Evolutionary conservation across 2,329 filamentous ascomycete genomes (phyloP).

Genomic region (Exophiala mesophila): DNA sequence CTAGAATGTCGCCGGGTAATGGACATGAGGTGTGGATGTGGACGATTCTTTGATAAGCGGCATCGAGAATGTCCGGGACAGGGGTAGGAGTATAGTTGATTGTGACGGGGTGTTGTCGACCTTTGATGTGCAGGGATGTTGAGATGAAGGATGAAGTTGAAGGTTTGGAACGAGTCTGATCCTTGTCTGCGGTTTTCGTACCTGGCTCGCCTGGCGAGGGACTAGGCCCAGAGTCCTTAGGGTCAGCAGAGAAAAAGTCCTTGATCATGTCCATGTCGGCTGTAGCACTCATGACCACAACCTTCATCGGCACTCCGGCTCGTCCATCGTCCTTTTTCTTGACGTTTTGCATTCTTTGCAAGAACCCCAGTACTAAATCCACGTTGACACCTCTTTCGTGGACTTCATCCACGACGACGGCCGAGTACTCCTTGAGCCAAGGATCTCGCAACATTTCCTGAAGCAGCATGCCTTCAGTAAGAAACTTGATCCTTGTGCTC

Average conservation of each 20-base stretch:
- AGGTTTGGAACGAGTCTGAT: background rate
- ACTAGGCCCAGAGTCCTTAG: background rate
- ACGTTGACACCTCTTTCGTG: constrained; percentile 95
- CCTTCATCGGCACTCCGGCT: constrained; percentile 71
- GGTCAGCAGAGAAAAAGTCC: constrained; percentile 59
- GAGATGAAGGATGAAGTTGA: constrained; percentile 21
- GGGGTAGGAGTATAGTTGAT: constrained; percentile 68
- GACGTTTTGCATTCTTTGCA: constrained; percentile 66
- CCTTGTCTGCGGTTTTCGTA: constrained; percentile 3
- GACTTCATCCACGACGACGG: constrained; percentile 89
- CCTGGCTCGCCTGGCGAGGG: constrained; percentile 1
- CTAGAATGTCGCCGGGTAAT: constrained; percentile 87
- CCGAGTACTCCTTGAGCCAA: constrained; percentile 76
- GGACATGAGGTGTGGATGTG: constrained; percentile 83
- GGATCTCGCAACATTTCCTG: constrained; percentile 90
- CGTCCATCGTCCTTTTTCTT: constrained; percentile 42
- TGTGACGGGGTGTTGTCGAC: constrained; percentile 80
- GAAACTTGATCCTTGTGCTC: constrained; percentile 81
- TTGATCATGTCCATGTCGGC: constrained; percentile 77
- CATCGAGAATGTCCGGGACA: constrained; percentile 75
- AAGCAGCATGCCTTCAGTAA: constrained; percentile 93
- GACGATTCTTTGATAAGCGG: constrained; percentile 74
- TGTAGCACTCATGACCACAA: constrained; percentile 96
- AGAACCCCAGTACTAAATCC: constrained; percentile 81
- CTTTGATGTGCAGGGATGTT: constrained; percentile 66